Percentiles rank a stretch among this genome's conserved stretches.
Conservation (phyloP, 306 rosid genomes). For the Cucumis cinereus region DNA sequence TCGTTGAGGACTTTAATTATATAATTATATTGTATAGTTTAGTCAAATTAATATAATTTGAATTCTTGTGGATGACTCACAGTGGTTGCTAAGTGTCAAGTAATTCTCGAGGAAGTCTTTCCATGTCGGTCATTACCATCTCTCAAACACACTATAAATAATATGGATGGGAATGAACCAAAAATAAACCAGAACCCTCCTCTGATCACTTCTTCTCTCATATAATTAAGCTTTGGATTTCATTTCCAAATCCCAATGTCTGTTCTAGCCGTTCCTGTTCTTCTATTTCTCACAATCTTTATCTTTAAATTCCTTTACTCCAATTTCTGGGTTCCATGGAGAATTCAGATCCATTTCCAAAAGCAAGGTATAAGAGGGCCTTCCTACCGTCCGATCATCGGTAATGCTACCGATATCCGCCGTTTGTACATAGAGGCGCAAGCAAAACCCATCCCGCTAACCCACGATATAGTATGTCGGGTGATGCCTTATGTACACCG, state of each 20-base stretch:
- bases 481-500: slow-evolving; percentile 30
- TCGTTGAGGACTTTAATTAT: too few relatives aligned
- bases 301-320: slow-evolving; percentile 20
- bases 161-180: neutral
- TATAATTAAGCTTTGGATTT: neutral
- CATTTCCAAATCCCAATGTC: slow-evolving; percentile 8
- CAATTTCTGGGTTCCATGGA: slow-evolving; percentile 48
- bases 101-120: too few relatives aligned
- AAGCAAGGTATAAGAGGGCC: slow-evolving; percentile 55
- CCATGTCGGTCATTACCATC: too few relatives aligned
- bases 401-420: slow-evolving; percentile 35
- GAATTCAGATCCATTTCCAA: slow-evolving; percentile 21
- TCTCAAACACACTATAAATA: too few relatives aligned
- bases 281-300: slow-evolving; percentile 3
- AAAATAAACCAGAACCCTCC: neutral
- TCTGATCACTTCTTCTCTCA: neutral
- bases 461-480: slow-evolving; percentile 30
- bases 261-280: neutral
- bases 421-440: neutral
- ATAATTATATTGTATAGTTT: too few relatives aligned
- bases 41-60: too few relatives aligned
- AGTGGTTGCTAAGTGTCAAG: too few relatives aligned
- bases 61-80: too few relatives aligned
- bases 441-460: slow-evolving; percentile 14
- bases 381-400: slow-evolving; percentile 41